Evolutionary conservation across 179 eudicot genomes (phyloP), one percentile per base, ranked within the genome.

Genomic region (Beta macrorhiza): DNA sequence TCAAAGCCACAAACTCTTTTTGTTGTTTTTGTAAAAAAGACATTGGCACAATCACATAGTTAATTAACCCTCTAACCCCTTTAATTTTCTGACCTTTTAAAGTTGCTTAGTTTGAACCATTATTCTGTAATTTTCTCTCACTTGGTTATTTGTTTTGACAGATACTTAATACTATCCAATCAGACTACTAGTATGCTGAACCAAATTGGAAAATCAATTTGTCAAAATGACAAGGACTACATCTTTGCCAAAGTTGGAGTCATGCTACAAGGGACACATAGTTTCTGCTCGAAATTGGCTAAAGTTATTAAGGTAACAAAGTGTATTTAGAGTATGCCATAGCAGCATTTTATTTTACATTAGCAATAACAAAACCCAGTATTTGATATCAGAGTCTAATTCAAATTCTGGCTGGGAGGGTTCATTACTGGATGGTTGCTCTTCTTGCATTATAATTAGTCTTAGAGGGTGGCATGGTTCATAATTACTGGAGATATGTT

Each of bases 241-340:
- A 86, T 95, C 68, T 95, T 95, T 79, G 85, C 86, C 79, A 82
- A 82, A 82, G 85, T 93, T 62, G 98, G 97, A 59, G 67, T 92
- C 82, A 87, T 95, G 97, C 89, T 95, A 84, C 92, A 91, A 84
- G 98, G 95, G 37, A 88, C 87, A 67, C 90, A 80, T 53, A 88
- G 85, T 82, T 87, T 90, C 82, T 90, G 93, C 89, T 83, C 86
- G 80, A 85, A 88, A 79, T 80, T 95, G 53, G 85, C 89, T 11
- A 87, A 82, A 84, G 84, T 93, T 75, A 77, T 95, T 74, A 90
- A 92, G 97, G 94, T 93, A 87, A 74, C 15, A 0, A 64, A 6
- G 61, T 59, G 1, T 42, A 16, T 74, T 13, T 25, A 4, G 22
- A 53, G 22, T 55, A 13, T 74, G 13, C 4, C 7, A 25, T 13